Conservation (phyloP, 495 filamentous ascomycete species). For the Podospora conica region DNA sequence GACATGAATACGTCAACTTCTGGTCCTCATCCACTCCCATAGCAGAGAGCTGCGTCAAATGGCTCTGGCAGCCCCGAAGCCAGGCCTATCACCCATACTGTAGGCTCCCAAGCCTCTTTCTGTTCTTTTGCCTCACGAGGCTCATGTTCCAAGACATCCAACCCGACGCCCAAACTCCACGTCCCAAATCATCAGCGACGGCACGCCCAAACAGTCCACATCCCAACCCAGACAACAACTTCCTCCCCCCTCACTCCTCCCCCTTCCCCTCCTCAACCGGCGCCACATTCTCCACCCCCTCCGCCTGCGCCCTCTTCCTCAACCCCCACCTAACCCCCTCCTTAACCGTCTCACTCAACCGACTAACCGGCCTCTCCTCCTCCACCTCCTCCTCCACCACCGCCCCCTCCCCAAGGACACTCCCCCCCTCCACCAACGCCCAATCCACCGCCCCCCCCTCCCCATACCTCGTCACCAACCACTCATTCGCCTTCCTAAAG, state of each 20-base stretch:
- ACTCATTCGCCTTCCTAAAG: slow-evolving; percentile 85
- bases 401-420: slow-evolving; percentile 16
- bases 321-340: slow-evolving; percentile 9
- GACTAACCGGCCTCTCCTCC: not conserved
- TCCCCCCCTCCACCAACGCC: slow-evolving; percentile 48
- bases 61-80: not conserved
- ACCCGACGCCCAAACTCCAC: not conserved
- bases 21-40: not conserved
- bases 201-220: not conserved
- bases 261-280: no score
- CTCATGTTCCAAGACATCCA: not conserved
- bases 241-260: not conserved
- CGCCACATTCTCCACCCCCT: slow-evolving; percentile 6
- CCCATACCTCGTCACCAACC: slow-evolving; percentile 74
- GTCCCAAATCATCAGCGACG: not conserved
- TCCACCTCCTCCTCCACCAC: slow-evolving; percentile 9
- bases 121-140: not conserved
- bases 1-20: not conserved
- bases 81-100: not conserved
- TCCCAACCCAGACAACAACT: not conserved
- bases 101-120: not conserved
- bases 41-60: no score
- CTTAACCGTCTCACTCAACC: slow-evolving; percentile 4
- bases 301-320: not conserved
- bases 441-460: slow-evolving; percentile 76